A percentile compares a stretch with the other conserved stretches of the same genome.
phyloP scores from a whole-genome alignment of 768 basidiomycete species.

The Mycena sanguinolenta region DNA sequence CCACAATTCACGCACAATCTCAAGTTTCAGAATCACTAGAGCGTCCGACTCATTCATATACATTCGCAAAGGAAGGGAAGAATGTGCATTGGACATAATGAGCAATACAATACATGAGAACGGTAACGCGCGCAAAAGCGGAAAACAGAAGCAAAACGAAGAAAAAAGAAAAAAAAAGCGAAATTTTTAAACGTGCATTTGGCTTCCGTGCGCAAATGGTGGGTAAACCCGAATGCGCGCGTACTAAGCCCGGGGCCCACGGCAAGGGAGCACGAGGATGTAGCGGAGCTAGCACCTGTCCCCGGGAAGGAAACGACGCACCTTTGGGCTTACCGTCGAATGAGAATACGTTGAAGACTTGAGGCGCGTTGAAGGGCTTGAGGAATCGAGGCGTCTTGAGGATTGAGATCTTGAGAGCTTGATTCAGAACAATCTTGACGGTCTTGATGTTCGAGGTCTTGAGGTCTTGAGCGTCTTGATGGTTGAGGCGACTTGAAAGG shows the following conservation, averaged over 20 bases:
- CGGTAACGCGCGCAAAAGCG: not conserved
- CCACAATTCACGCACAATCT: too few relatives aligned
- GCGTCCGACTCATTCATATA: too few relatives aligned
- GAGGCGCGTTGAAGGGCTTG: too few relatives aligned
- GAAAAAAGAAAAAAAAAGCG: not conserved
- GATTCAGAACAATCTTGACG: too few relatives aligned
- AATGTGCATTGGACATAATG: not conserved
- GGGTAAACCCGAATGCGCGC: not conserved
- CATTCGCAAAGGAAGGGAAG: too few relatives aligned
- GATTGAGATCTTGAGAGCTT: too few relatives aligned
- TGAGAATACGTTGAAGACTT: too few relatives aligned
- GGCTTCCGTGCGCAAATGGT: not conserved
- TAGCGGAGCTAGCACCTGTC: not conserved
- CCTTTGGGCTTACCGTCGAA: not conserved
- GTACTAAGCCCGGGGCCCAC: conserved; percentile 1
- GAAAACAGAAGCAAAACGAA: not conserved
- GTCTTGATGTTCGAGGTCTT: too few relatives aligned
- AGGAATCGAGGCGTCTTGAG: too few relatives aligned
- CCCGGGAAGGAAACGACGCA: not conserved
- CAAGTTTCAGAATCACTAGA: too few relatives aligned
- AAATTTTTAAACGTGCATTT: not conserved
- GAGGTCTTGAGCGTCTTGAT: too few relatives aligned
- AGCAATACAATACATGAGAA: not conserved
- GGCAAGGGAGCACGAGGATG: conserved; percentile 1
- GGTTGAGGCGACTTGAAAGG: too few relatives aligned